These are phyloP conservation scores for Penicillium olsonii DNA, from an alignment of 2,329 filamentous ascomycete genomes.

Conservation along the genomic window DNA sequence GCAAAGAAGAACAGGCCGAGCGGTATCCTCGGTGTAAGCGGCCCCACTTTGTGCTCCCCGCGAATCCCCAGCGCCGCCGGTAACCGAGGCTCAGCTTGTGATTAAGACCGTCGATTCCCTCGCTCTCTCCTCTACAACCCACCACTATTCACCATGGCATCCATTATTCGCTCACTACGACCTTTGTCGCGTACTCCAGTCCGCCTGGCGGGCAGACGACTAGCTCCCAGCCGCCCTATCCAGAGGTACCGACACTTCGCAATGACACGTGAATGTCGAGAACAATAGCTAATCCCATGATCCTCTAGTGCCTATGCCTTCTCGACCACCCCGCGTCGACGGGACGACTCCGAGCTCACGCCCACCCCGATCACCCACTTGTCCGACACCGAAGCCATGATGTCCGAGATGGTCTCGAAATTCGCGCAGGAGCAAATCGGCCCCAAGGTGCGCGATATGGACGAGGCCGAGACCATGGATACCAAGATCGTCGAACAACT, in stretches of 20 bases:
- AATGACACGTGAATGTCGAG: no score
- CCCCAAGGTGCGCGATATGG: conserved; percentile 94
- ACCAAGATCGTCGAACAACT: conserved; percentile 82
- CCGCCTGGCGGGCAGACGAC: conserved; percentile 41
- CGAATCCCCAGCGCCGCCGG: conserved; percentile 24
- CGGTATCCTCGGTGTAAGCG: conserved; percentile 3
- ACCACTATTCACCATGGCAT: conserved; percentile 44
- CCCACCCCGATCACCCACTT: conserved; percentile 93
- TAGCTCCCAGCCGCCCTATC: conserved; percentile 39
- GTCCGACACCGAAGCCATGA: conserved; percentile 84
- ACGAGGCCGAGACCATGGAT: conserved; percentile 95
- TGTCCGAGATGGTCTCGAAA: conserved; percentile 86
- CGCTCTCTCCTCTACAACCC: conserved; percentile 3
- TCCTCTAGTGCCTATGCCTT: conserved; percentile 53
- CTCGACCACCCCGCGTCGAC: conserved; percentile 60
- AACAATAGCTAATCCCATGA: conserved; percentile 2
- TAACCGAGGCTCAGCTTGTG: conserved; percentile 29
- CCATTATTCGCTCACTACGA: conserved; percentile 49
- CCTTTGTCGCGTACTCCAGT: conserved; percentile 46
- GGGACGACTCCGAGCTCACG: conserved; percentile 69
- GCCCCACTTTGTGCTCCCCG: conserved; percentile 21
- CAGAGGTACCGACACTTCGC: conserved; percentile 48
- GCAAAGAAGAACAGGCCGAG: neutral
- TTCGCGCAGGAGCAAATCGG: conserved; percentile 87
- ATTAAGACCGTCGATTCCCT: conserved; percentile 13